Evolutionary conservation across 768 basidiomycete genomes (phyloP), one percentile per base, ranked within the genome.

Genomic region (Suillus americanus): DNA sequence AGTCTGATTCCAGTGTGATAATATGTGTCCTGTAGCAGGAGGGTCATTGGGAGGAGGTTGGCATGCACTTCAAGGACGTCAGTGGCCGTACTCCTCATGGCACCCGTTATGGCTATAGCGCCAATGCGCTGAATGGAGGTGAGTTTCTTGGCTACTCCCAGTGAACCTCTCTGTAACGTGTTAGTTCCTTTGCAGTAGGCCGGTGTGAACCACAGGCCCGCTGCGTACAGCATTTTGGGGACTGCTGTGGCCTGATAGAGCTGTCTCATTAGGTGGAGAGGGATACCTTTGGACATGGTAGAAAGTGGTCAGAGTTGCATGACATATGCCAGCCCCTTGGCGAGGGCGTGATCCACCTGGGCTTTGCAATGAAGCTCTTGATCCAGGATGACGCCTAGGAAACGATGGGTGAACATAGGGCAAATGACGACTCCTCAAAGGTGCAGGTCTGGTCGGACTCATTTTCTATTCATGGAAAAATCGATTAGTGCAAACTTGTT

Each of bases 321-420:
- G 9, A 38, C 38, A 20, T 38, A 56, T 0, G 18, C 38, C 1
- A 38, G 18, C 0, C 33, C 38, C 8, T 33, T 56, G 18, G 6
- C 38, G 2, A 43, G 61, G 50, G 72, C 70, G 65, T 28, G 45
- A 5, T 68, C 60, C 14, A 38, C 53, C 16, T 73, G 71, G 13
- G 54, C 53, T 3, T 51, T 67, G 65, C 68, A 73, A 0, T 18
- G 3, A 1, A 72, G 63, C 20, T 75, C 55, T 14, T 63, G 51
- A 61, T 78, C 71, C 0, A 77, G 46, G n/a, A 69, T 41, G 1
- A 76, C 66, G 1, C 77, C 77, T 0, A 78, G 68, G 64, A 73
- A 75, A 51, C 73, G 77, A 6, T 56, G 55, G 5, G 55, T 43
- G 5, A n/a, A 18, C 9, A 0, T 1, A 30, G 25, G 55, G 28